phyloP scores from a whole-genome alignment of 2,329 filamentous ascomycete genomes.

The Penicillium sp. region DNA sequence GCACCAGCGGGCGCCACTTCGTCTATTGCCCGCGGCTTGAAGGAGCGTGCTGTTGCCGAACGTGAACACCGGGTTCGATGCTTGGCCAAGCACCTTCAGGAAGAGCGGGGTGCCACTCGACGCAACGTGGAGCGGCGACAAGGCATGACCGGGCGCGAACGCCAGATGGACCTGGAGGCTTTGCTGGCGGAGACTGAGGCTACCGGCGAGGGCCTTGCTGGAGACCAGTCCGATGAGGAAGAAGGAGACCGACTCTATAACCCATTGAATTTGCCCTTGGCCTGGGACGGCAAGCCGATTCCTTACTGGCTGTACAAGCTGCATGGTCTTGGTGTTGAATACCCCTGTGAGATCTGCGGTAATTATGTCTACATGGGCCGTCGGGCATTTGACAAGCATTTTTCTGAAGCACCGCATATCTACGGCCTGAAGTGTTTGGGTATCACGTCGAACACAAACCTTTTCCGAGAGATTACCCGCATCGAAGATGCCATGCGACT shows the following conservation, averaged over 20 bases:
- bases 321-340: slow-evolving; percentile 91
- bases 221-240: slow-evolving; percentile 62
- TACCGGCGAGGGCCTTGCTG: slow-evolving; percentile 37
- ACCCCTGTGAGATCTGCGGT: slow-evolving; percentile 92
- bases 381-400: slow-evolving; percentile 96
- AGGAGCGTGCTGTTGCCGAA: slow-evolving; percentile 86
- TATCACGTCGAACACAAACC: slow-evolving; percentile 75
- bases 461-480: slow-evolving; percentile 90
- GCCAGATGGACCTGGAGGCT: slow-evolving; percentile 88
- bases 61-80: slow-evolving; percentile 80
- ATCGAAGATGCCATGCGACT: slow-evolving; percentile 85
- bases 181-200: slow-evolving; percentile 63
- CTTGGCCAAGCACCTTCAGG: slow-evolving; percentile 76
- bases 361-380: slow-evolving; percentile 99
- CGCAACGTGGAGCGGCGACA: slow-evolving; percentile 95
- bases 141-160: slow-evolving; percentile 95
- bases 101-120: slow-evolving; percentile 81
- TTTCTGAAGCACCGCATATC: slow-evolving; percentile 88
- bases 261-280: slow-evolving; percentile 88
- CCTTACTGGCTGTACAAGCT: slow-evolving; percentile 98
- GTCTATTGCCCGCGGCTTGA: slow-evolving; percentile 55
- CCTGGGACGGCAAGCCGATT: slow-evolving; percentile 98
- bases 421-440: slow-evolving; percentile 92
- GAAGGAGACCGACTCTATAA: slow-evolving; percentile 90
- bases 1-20: slow-evolving; percentile 17